Conservation (phyloP, 2,329 filamentous ascomycete species). For the Penicillium vulpinum region DNA sequence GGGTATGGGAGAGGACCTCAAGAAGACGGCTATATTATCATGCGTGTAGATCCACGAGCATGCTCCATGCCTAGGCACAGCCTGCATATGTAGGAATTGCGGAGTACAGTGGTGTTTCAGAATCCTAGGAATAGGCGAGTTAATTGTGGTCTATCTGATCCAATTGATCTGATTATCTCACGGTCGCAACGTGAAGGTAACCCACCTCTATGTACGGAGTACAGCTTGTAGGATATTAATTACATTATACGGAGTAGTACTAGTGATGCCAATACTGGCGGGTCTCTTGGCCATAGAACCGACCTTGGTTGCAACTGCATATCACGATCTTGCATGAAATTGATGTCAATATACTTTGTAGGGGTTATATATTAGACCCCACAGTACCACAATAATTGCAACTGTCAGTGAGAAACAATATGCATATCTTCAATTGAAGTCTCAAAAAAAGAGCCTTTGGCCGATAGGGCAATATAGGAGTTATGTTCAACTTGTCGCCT, state of each 20-base stretch:
- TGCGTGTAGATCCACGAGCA: neutral
- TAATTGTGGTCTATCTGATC: neutral
- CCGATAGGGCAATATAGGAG: too few relatives aligned
- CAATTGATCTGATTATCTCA: neutral
- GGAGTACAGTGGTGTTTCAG: too few relatives aligned
- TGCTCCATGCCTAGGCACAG: neutral
- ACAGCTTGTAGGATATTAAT: neutral
- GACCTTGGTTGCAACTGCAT: neutral
- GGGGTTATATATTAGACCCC: neutral
- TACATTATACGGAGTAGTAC: too few relatives aligned
- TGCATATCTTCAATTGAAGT: neutral
- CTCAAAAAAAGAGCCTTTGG: neutral
- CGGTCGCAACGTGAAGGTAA: too few relatives aligned
- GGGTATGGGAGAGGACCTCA: neutral
- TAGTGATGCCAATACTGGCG: fast-evolving
- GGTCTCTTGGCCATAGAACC: neutral
- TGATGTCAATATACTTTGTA: neutral
- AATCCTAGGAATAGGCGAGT: neutral
- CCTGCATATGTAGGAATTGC: too few relatives aligned
- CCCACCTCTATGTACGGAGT: too few relatives aligned
- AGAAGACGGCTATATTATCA: too few relatives aligned
- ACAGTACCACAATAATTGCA: neutral
- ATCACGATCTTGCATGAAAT: neutral
- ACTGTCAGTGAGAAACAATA: too few relatives aligned
- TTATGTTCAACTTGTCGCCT: neutral